phyloP scores from a whole-genome alignment of 176 grass and related monocot species.

The Bothriochloa decipiens region DNA sequence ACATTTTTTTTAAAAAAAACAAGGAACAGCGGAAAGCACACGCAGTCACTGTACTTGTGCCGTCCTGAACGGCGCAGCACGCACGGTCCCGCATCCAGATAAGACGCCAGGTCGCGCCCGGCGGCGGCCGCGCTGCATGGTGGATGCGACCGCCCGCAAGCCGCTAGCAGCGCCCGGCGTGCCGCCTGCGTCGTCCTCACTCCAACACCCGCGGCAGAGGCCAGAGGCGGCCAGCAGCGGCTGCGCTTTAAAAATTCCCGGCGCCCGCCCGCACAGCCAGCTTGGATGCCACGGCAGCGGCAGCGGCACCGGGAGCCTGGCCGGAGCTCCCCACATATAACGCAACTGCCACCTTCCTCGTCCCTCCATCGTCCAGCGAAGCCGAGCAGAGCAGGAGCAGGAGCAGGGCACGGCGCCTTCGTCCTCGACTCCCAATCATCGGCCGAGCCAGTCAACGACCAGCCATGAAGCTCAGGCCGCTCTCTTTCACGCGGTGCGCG shows the following conservation, averaged over 20 bases:
- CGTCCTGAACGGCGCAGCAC: neutral
- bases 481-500: neutral
- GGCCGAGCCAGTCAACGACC: neutral
- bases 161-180: neutral
- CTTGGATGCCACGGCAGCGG: slow-evolving; percentile 37
- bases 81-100: neutral
- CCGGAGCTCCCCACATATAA: slow-evolving; percentile 27
- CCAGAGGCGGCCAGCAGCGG: neutral
- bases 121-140: slow-evolving; percentile 4
- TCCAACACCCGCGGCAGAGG: neutral
- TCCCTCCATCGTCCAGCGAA: neutral
- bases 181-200: neutral
- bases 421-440: neutral
- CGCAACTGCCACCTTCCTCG: slow-evolving; percentile 9
- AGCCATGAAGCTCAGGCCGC: slow-evolving; percentile 42
- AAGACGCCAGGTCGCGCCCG: neutral
- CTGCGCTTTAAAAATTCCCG: slow-evolving; percentile 19
- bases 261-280: slow-evolving; percentile 47
- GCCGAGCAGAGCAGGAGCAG: neutral
- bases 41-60: neutral
- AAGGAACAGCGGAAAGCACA: neutral
- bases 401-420: neutral
- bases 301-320: neutral
- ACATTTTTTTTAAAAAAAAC: neutral
- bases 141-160: slow-evolving; percentile 28